Percentiles rank a stretch among this genome's conserved stretches.
phyloP scores from a whole-genome alignment of 345 rosid species.

The Brassica rapa region DNA sequence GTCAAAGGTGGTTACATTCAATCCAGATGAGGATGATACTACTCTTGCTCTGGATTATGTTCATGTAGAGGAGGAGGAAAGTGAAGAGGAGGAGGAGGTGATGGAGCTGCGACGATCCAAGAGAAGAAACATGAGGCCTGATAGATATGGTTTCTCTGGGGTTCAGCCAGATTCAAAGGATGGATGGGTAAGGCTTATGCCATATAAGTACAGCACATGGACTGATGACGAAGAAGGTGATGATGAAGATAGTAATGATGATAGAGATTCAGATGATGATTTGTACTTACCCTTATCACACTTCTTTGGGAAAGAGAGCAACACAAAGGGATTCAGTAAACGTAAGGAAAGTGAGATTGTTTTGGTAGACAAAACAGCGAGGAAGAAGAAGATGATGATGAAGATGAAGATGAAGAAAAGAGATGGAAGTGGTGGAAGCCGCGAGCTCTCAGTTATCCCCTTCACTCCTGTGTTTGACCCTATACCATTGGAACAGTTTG shows the following conservation, averaged over 20 bases:
- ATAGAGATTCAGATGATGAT: constrained; percentile 20
- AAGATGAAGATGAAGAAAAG: constrained; percentile 13
- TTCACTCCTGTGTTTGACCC: constrained; percentile 45
- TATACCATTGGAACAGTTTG: constrained; percentile 38
- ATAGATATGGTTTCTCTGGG: constrained; percentile 57
- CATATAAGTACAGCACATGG: constrained; percentile 49
- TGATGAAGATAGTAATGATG: neutral
- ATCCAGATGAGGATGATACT: constrained; percentile 36
- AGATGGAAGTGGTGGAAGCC: constrained; percentile 8
- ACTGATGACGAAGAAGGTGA: constrained; percentile 33
- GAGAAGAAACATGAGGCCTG: constrained; percentile 67
- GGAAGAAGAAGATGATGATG: constrained; percentile 10
- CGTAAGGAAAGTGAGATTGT: constrained; percentile 32
- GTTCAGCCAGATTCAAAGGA: constrained; percentile 39
- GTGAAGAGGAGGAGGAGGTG: constrained; percentile 36
- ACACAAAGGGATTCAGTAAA: constrained; percentile 15
- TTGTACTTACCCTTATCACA: constrained; percentile 56
- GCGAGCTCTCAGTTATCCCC: constrained; percentile 59
- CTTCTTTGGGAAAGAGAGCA: constrained; percentile 37
- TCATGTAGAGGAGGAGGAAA: constrained; percentile 12
- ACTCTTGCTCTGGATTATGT: constrained; percentile 27
- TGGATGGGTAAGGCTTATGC: constrained; percentile 51
- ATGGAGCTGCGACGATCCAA: constrained; percentile 69
- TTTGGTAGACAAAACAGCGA: constrained; percentile 25
- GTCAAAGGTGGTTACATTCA: constrained; percentile 47